Conservation (phyloP, 2,329 filamentous ascomycete species). For the Kalmusia sp. region DNA sequence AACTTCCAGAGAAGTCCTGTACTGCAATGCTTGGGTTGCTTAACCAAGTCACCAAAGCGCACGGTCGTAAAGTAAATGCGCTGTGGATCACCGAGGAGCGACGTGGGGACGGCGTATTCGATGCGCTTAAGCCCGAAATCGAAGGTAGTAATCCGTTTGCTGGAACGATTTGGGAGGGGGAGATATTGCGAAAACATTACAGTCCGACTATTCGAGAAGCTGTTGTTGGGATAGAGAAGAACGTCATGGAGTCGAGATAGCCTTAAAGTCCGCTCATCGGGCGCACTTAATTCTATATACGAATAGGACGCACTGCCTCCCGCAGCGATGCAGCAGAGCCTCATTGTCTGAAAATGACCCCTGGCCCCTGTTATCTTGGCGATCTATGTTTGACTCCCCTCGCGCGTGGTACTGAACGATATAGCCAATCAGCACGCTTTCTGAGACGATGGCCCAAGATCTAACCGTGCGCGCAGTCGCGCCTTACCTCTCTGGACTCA, state of each 20-base stretch:
- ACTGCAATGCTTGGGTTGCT: conserved; percentile 81
- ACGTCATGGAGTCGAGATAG: conserved; percentile 38
- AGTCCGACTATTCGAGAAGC: conserved; percentile 85
- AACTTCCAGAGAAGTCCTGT: conserved; percentile 88
- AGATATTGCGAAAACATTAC: conserved; percentile 84
- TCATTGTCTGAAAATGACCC: background rate
- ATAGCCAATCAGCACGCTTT: background rate
- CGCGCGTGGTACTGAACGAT: background rate
- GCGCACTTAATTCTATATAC: background rate
- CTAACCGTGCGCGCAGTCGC: background rate
- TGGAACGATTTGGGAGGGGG: conserved; percentile 90
- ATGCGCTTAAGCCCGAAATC: conserved; percentile 71
- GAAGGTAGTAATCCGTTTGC: conserved; percentile 92
- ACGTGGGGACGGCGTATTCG: conserved; percentile 86
- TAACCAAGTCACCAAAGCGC: conserved; percentile 78
- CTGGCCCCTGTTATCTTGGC: background rate
- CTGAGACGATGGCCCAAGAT: too few relatives aligned
- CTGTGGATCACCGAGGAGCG: conserved; percentile 96
- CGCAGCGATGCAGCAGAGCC: background rate
- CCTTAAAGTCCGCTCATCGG: background rate
- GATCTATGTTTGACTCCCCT: background rate
- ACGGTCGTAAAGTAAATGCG: conserved; percentile 81
- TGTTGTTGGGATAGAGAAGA: conserved; percentile 50
- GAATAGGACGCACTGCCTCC: background rate
- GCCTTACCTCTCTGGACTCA: background rate